phyloP scores from a whole-genome alignment of 352 stramenopile species.

The Phytophthora citricola region DNA sequence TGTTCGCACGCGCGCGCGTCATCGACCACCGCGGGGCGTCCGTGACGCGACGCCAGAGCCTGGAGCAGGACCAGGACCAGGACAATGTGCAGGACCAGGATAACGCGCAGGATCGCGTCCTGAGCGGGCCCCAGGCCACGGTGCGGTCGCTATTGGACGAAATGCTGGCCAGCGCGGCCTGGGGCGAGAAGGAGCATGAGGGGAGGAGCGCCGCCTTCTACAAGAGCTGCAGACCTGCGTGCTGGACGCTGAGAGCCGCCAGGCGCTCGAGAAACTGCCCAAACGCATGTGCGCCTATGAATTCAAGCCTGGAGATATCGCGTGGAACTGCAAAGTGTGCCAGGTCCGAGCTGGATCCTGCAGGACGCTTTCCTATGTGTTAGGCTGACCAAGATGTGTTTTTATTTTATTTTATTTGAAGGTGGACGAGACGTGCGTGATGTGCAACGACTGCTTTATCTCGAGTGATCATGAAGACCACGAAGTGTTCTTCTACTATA shows the following conservation, averaged over 20 bases:
- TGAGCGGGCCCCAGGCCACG: slow-evolving; percentile 19
- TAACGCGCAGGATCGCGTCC: slow-evolving; percentile 17
- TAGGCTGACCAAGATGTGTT: slow-evolving; percentile 19
- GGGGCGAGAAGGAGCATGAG: slow-evolving; percentile 70
- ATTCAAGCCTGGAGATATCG: slow-evolving; percentile 97
- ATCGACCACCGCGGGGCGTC: slow-evolving; percentile 34
- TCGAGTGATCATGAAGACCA: slow-evolving; percentile 93
- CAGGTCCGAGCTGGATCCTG: slow-evolving; percentile 44
- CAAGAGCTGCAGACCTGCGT: slow-evolving; percentile 64
- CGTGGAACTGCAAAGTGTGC: slow-evolving; percentile 96
- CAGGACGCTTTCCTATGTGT: slow-evolving; percentile 1
- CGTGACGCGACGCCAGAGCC: slow-evolving; percentile 4
- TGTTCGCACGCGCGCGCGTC: slow-evolving; percentile 43
- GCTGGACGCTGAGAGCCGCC: slow-evolving; percentile 52
- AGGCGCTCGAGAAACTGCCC: slow-evolving; percentile 63
- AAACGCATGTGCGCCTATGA: slow-evolving; percentile 93
- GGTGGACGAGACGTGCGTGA: slow-evolving; percentile 95
- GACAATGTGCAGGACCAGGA: slow-evolving; percentile 16
- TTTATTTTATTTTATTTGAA: slow-evolving; percentile 41
- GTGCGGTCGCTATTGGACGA: slow-evolving; percentile 60
- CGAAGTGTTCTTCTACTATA: slow-evolving; percentile 96
- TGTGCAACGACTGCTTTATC: slow-evolving; percentile 99
- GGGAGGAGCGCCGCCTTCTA: slow-evolving; percentile 53
- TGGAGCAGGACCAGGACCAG: slow-evolving; percentile 18
- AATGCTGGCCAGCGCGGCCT: slow-evolving; percentile 52